Percentiles rank a stretch among this genome's conserved stretches.
Evolutionary conservation across 257 asterid species (phyloP).

Genomic region (Solanum sejunctum): DNA sequence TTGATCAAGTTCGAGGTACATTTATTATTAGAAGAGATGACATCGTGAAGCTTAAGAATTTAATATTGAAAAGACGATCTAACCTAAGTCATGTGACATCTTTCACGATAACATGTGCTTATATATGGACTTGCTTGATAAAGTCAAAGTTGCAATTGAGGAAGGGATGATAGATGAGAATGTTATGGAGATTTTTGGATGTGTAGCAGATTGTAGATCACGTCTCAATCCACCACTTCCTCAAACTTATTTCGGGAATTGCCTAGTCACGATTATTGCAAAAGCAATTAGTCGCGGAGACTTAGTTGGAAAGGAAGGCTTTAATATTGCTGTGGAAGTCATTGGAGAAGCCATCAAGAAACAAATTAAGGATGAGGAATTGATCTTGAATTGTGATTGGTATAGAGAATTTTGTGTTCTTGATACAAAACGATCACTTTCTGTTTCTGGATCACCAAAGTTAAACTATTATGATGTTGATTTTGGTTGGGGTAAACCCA

Average conservation of each 20-base stretch:
- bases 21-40: not conserved
- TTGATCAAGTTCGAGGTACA: slow-evolving; percentile 6
- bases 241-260: slow-evolving; percentile 26
- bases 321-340: not conserved
- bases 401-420: not conserved
- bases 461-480: slow-evolving; percentile 22
- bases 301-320: slow-evolving; percentile 19
- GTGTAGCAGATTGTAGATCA: slow-evolving; percentile 15
- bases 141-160: not conserved
- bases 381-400: not conserved
- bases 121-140: slow-evolving; percentile 15
- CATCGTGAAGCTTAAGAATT: slow-evolving; percentile 15
- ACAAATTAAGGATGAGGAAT: not conserved
- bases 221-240: slow-evolving; percentile 27
- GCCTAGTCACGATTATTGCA: not conserved
- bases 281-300: not conserved
- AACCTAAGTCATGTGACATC: slow-evolving; percentile 10
- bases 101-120: slow-evolving; percentile 12
- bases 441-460: slow-evolving; percentile 36
- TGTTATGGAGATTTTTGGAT: slow-evolving; percentile 19
- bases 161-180: slow-evolving; percentile 8
- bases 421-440: slow-evolving; percentile 1
- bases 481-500: slow-evolving; percentile 44
- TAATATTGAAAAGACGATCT: slow-evolving; percentile 7
- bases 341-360: slow-evolving; percentile 1